Evolutionary conservation across 805 yeast genomes (phyloP).

Genomic region (Barnettozyma pratensis): DNA sequence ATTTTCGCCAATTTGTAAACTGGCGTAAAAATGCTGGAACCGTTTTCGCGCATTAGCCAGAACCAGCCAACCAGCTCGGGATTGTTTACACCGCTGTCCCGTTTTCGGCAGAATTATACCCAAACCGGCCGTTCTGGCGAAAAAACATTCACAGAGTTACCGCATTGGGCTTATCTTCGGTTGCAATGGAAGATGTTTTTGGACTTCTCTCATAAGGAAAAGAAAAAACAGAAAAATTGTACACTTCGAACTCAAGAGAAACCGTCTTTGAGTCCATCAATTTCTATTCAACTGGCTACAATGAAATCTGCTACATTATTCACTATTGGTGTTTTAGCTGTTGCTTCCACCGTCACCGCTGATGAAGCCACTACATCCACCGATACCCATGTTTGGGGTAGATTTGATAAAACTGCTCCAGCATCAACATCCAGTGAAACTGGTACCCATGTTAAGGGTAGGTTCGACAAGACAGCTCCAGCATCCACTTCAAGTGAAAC

Average conservation of each 20-base stretch:
- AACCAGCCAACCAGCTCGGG: neutral
- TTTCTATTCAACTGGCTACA: neutral
- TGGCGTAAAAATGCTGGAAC: no score
- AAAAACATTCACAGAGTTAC: neutral
- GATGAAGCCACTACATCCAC: constrained; percentile 26
- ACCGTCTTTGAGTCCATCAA: neutral
- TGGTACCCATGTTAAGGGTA: constrained; percentile 48
- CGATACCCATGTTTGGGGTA: constrained; percentile 54
- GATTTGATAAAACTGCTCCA: constrained; percentile 43
- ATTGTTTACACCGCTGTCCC: neutral
- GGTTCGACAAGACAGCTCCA: constrained; percentile 41
- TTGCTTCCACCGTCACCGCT: constrained; percentile 22
- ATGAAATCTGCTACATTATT: constrained; percentile 22
- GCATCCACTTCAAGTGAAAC: constrained; percentile 31
- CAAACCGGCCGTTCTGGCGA: neutral
- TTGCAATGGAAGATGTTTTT: neutral
- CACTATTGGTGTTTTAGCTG: constrained; percentile 17
- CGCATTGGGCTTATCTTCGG: neutral
- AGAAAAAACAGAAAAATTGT: neutral
- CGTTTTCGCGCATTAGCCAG: no score
- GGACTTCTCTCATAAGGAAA: neutral
- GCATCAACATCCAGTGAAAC: constrained; percentile 31
- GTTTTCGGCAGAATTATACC: neutral
- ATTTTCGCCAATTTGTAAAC: no score
- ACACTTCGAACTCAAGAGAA: neutral